Evolutionary conservation across 768 basidiomycete species (phyloP), one percentile per base, ranked within the genome.

Genomic region (Nidula microcarpa): DNA sequence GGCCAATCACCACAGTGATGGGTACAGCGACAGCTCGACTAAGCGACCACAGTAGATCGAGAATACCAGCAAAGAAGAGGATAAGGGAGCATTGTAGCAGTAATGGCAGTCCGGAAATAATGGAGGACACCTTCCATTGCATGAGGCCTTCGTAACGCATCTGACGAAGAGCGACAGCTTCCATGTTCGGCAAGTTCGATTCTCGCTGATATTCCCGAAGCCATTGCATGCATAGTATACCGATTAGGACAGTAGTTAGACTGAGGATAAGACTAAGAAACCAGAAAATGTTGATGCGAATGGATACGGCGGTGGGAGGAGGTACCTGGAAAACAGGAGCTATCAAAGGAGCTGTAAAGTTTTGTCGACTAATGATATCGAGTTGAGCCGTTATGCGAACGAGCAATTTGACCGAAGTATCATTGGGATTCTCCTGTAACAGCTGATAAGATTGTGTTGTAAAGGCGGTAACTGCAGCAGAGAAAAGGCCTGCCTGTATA

Each of bases 211-310:
- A 60, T 55, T 56, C 56, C 3, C 57, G 55, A 13, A 59, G 49
- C 61, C 23, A 23, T 23, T 23, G 23, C 23, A 23, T 23, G 23
- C 23, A 23, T 23, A 23, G 23, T 23, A 23, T 59, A 62, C 46
- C 59, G 35, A 60, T 48, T 13, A 60, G 56, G 7, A 55, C 61
- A 14, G 59, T 53, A 2, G 56, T 44, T 17, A 62, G 44, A 37
- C 58, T 60, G 23, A 62, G 55, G 5, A 47, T 53, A 23, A 61
- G 53, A 35, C 60, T 61, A 10, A 51, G 23, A 39, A 61, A 59
- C 58, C 57, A 59, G 16, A 61, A 36, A 6, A 52, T 52, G 47
- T 61, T 61, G 43, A 61, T 53, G 11, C 58, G 45, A 44, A 54
- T 44, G 8, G 54, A 48, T 6, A 47, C 43, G 11, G 49, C 8